A percentile compares a stretch with the other conserved stretches of the same genome.
These are phyloP conservation scores for Phascolomyces articulosus DNA, from an alignment of 371 early-diverging fungal species.

Conservation along the genomic window DNA sequence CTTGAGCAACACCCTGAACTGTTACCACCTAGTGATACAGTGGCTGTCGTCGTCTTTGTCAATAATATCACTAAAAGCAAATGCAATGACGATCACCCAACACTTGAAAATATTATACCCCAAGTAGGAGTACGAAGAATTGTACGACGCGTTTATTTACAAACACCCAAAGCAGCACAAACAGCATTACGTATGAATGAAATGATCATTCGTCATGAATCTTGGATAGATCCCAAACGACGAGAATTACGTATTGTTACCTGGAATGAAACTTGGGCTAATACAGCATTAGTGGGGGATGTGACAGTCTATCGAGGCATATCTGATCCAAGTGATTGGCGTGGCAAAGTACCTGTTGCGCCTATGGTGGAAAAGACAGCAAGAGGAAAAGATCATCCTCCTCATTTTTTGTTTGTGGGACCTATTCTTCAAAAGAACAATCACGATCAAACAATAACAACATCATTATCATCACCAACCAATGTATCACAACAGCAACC, in stretches of 20 bases:
- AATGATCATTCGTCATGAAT: constrained; percentile 18
- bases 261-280: constrained; percentile 14
- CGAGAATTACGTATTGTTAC: constrained; percentile 8
- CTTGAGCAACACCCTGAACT: not conserved
- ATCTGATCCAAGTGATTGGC: not conserved
- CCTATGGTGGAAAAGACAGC: too few relatives aligned
- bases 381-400: constrained; percentile 4
- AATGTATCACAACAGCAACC: not conserved
- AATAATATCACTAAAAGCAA: not conserved
- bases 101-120: too few relatives aligned
- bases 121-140: constrained; percentile 17
- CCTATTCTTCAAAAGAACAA: too few relatives aligned
- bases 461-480: not conserved
- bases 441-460: not conserved
- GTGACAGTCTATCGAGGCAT: constrained; percentile 16
- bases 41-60: not conserved
- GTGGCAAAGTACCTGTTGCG: constrained; percentile 13
- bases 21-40: not conserved
- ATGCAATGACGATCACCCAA: too few relatives aligned
- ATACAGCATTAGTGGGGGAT: constrained; percentile 16
- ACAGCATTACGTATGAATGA: constrained; percentile 13
- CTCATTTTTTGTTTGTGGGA: not conserved
- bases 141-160: constrained; percentile 15
- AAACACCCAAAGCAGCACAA: constrained; percentile 6
- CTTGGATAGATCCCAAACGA: constrained; percentile 16